These are phyloP conservation scores for Heritiera fomes DNA, from an alignment of 345 rosid species.

Conservation along the genomic window DNA sequence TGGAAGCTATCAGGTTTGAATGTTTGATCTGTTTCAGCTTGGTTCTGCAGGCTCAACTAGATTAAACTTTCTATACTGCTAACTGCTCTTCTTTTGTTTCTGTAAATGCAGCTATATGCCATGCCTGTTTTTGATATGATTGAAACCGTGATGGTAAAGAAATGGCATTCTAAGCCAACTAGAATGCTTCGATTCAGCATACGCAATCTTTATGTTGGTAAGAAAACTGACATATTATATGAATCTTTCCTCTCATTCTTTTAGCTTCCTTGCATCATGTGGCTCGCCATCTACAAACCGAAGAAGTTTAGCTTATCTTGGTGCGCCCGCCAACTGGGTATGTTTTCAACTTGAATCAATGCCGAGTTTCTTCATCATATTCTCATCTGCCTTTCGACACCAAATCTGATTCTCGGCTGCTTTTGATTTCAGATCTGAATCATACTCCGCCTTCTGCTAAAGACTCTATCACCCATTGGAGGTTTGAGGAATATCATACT, in stretches of 20 bases:
- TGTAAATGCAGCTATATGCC: constrained; percentile 33
- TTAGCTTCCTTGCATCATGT: constrained; percentile 69
- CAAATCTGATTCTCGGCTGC: neutral
- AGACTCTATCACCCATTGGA: constrained; percentile 79
- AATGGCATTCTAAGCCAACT: constrained; percentile 33
- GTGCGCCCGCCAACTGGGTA: constrained; percentile 67
- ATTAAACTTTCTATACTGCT: neutral
- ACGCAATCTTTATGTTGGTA: constrained; percentile 41
- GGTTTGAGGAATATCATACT: constrained; percentile 67
- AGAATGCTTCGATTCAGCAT: constrained; percentile 30
- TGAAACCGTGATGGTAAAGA: constrained; percentile 39
- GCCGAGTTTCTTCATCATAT: neutral
- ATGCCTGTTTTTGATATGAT: constrained; percentile 55
- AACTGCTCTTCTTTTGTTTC: no score
- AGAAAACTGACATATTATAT: neutral
- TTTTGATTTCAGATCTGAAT: constrained; percentile 63
- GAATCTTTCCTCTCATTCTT: neutral
- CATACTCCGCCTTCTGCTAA: constrained; percentile 51
- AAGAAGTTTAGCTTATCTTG: constrained; percentile 66
- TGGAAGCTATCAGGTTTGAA: constrained; percentile 71
- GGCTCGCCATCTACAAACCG: constrained; percentile 76
- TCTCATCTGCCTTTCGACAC: neutral
- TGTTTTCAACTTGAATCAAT: constrained; percentile 19
- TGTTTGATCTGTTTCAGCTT: constrained; percentile 23
- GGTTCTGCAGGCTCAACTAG: neutral